A percentile compares a stretch with the other conserved stretches of the same genome.
Evolutionary conservation across 2,329 filamentous ascomycete species (phyloP).

Genomic region (Fusarium cyanostomum): DNA sequence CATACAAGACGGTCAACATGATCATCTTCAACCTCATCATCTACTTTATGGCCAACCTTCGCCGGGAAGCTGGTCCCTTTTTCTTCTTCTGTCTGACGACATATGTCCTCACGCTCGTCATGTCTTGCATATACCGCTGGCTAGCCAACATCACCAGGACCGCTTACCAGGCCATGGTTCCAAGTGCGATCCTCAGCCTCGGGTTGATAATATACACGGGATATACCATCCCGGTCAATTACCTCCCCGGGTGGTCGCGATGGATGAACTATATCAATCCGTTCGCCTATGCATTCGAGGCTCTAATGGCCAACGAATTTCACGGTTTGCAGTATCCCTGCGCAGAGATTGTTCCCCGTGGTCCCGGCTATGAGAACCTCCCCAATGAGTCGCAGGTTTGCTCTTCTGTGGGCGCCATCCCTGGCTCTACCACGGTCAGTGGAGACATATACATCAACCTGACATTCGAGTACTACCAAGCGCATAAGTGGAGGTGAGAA

Average conservation of each 20-base stretch:
- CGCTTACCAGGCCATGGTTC: conserved; percentile 54
- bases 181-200: conserved; percentile 59
- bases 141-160: conserved; percentile 41
- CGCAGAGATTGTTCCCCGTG: conserved; percentile 56
- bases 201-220: conserved; percentile 60
- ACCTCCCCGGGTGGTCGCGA: conserved; percentile 45
- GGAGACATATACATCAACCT: conserved; percentile 68
- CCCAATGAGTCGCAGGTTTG: conserved; percentile 60
- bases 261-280: conserved; percentile 74
- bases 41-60: conserved; percentile 73
- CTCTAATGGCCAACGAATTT: conserved; percentile 39
- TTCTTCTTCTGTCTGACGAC: conserved; percentile 63
- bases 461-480: conserved; percentile 64
- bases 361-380: conserved; percentile 46
- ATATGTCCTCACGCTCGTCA: conserved; percentile 44
- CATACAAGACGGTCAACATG: conserved; percentile 34
- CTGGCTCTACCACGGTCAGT: conserved; percentile 62
- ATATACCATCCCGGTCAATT: conserved; percentile 29
- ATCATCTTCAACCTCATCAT: conserved; percentile 49
- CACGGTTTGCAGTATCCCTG: conserved; percentile 66
- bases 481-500: conserved; percentile 61
- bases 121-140: conserved; percentile 42
- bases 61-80: conserved; percentile 65
- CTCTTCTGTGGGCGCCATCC: conserved; percentile 61
- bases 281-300: conserved; percentile 60